Evolutionary conservation across 805 yeast genomes (phyloP), one percentile per base, ranked within the genome.

Genomic region (Hanseniaspora mollemarum): DNA sequence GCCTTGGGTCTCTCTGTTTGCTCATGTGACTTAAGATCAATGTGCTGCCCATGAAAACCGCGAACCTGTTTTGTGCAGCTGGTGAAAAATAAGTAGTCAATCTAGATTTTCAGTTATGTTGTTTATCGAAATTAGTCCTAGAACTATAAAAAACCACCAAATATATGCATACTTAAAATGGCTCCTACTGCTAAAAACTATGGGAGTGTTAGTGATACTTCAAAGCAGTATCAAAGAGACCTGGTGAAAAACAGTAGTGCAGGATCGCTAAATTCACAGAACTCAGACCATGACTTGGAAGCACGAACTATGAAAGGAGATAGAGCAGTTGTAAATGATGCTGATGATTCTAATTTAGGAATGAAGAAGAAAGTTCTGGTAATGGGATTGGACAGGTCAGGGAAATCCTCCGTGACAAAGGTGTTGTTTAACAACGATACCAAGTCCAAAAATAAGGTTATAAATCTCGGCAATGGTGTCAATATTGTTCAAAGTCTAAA

Each of bases 371-470:
- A 87, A 35, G 79, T 87, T 42, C 71, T 87, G 25, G 66, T 87
- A 51, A 85, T 87, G 95, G 96, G 96, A 1, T 73, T 87, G 32
- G 75, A 95, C 60, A 66, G 78, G 62, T 84, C 90, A 19, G 98
- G 98, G 13, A 92, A 92, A 66, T 86, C 96, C 8, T 87, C 96
- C 2, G 92, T 92, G 29, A 81, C 96, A 60, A 87, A 90, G 62
- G 97, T 92, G 13, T 94, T 92, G 1, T 92, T 92, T 66, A 95
- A 90, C 64, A 84, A 86, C 62, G 87, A 92, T 94, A 95, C 85
- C 61, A 96, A 98, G 1, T 70, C 87, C 4, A 48, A 48, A 19
- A 40, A 40, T 15, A 48, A 40, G 13, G 51, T 48, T 26, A 48
- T 48, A 2, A 48, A 48, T 21, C 25, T 48, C 10, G 51, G 51